A percentile compares a stretch with the other conserved stretches of the same genome.
These are phyloP conservation scores for Globisporangium spinosum DNA, from an alignment of 352 stramenopile genomes.

Conservation along the genomic window DNA sequence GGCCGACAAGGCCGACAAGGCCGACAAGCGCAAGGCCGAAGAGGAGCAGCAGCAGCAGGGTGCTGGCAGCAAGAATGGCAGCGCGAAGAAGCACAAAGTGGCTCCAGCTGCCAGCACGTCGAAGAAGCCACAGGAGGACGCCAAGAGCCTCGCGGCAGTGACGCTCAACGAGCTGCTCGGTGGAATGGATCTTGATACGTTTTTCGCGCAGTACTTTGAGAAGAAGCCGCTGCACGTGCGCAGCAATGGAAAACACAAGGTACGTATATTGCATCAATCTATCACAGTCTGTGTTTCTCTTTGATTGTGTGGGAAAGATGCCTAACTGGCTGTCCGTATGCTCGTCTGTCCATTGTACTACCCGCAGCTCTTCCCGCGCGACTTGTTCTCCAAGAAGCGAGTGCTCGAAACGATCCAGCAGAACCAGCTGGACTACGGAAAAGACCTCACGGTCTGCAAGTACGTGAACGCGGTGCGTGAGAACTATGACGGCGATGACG, in stretches of 20 bases:
- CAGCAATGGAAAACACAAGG: slow-evolving; percentile 39
- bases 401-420: slow-evolving; percentile 61
- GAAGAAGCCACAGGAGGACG: slow-evolving; percentile 2
- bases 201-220: slow-evolving; percentile 78
- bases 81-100: slow-evolving; percentile 16
- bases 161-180: slow-evolving; percentile 53
- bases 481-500: slow-evolving; percentile 60
- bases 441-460: slow-evolving; percentile 72
- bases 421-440: slow-evolving; percentile 52
- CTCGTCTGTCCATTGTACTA: not conserved
- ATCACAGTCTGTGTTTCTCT: not conserved
- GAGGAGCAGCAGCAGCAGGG: not conserved
- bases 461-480: slow-evolving; percentile 65
- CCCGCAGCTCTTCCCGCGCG: slow-evolving; percentile 43
- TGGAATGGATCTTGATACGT: slow-evolving; percentile 55
- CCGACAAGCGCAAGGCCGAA: slow-evolving; percentile 18
- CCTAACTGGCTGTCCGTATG: not conserved
- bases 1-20: slow-evolving; percentile 13
- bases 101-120: not conserved
- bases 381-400: slow-evolving; percentile 65
- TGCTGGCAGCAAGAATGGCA: not conserved
- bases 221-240: slow-evolving; percentile 79
- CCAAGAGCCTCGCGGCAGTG: slow-evolving; percentile 24
- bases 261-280: not conserved
- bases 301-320: not conserved